Base-by-base conservation (phyloP, 352 stramenopile genomes). In the Peronospora destructor region DNA sequence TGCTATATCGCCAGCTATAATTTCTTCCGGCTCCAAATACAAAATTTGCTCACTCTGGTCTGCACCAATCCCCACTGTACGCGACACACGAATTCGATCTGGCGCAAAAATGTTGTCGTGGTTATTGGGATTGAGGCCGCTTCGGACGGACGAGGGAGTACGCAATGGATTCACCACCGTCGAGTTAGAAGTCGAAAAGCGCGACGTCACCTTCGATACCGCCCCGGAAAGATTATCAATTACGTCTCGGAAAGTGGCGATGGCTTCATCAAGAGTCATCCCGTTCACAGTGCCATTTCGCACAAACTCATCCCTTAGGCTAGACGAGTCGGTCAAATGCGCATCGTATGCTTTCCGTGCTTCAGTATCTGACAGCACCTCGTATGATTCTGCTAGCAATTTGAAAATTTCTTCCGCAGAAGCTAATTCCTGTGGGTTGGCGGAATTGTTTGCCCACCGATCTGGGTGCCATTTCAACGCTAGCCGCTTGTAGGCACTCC, bases 401-500 rank as follows among this genome's bases (percentile, higher is more conserved):
- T 94, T 94, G 45, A 94, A 94, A 13, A 87, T 71, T 29, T 84
- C 62, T 35, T 91, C 81, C 6, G 79, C 81, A 16, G 76, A 79
- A 11, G 82, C 62, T 40, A 80, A 66, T 47, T 92, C 81, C 21
- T 78, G 57, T 4, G 76, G 52, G n/a, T 71, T 74, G 5, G 53
- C 30, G 0, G 57, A 49, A 9, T 59, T 63, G 23, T 72, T 73
- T 1, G 83, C 59, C 78, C 77, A 92, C 4, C 81, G 79, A 56
- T 94, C 84, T 4, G 84, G 81, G 49, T 94, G 84, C 84, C 84
- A 94, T 47, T 89, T 90, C n/a, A 94, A 54, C 12, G 84, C 84
- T 9, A 91, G 44, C 3, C 59, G 56, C 25, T 84, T 86, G 63
- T 94, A 94, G 0, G 81, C 81, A 29, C 51, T 80, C 23, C 79